phyloP scores from a whole-genome alignment of 495 filamentous ascomycete genomes.

The Poronia punctata region DNA sequence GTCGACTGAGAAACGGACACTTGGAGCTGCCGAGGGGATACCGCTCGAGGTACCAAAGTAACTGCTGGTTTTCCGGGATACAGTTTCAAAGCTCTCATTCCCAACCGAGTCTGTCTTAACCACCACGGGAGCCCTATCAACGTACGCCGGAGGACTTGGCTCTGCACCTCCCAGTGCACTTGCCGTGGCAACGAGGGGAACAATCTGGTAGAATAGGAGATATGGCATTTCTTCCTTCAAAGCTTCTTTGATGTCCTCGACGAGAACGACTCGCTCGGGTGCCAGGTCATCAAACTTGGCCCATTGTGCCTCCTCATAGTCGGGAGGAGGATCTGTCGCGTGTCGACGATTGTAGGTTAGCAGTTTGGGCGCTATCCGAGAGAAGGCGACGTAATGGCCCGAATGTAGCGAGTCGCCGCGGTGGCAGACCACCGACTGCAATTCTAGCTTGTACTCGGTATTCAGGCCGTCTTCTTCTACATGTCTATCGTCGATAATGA shows the following conservation, averaged over 20 bases:
- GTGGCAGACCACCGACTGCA: conserved; percentile 89
- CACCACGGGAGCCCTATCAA: conserved; percentile 37
- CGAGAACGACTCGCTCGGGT: conserved; percentile 53
- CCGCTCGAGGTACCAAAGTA: conserved; percentile 31
- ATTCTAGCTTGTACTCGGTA: conserved; percentile 69
- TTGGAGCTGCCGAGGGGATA: conserved; percentile 25
- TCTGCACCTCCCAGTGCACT: conserved; percentile 47
- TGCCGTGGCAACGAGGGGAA: conserved; percentile 66
- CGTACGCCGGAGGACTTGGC: conserved; percentile 48
- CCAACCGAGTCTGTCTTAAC: conserved; percentile 13
- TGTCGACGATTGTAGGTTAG: conserved; percentile 47
- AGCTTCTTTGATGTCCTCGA: conserved; percentile 68
- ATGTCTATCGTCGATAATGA: conserved; percentile 66
- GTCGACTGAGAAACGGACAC: conserved; percentile 36
- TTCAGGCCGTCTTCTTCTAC: conserved; percentile 53
- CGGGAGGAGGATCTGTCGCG: conserved; percentile 41
- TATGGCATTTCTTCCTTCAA: conserved; percentile 86
- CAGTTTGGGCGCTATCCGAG: conserved; percentile 57
- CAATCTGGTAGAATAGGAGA: conserved; percentile 88
- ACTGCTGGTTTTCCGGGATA: conserved; percentile 32
- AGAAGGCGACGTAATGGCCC: conserved; percentile 84
- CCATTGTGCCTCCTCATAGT: conserved; percentile 64
- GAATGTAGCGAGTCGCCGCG: conserved; percentile 81
- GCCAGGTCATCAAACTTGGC: conserved; percentile 86
- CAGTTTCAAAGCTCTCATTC: conserved; percentile 15